Base-by-base conservation (phyloP, 1,284 basidiomycete genomes). In the Tylopilus sp. region DNA sequence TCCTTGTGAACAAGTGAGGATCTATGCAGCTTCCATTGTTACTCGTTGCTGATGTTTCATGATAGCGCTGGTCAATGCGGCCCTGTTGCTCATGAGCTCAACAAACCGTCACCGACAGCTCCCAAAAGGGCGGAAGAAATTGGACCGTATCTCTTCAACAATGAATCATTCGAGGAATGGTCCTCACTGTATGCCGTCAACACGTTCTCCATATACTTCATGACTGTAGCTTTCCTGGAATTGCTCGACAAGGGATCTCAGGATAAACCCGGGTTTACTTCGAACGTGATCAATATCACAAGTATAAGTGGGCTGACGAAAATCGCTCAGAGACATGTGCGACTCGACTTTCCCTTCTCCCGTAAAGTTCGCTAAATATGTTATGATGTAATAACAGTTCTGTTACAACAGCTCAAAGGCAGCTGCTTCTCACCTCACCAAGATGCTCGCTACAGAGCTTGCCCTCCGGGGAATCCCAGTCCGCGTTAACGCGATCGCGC, bases 351-450 rank as follows among this genome's bases (percentile, higher is more conserved):
- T 25, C 4, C 28, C 43, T 15, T 17, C 26, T 33, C n/a, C 39
- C 19, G 17, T 6, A 7, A 8, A 9, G n/a, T 4, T 31, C 32
- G n/a, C 40, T 15, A n/a, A 28, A 22, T 28, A 20, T 37, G 39
- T 44, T 28, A 4, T 31, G 51, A 52, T 25, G 25, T 20, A 11
- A 35, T 44, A 33, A 8, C 52, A 91, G 88, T 91, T 91, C 62
- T 81, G 79, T 31, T 90, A 92, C 68, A 90, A 90, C 68, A 85
- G 84, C 57, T 74, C 85, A 13, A 92, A 92, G 68, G 88, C 85
- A 0, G 90, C 88, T 1, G 81, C 81, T 5, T 79, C 83, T 10
- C 88, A 90, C 60, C 73, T 92, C 13, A 87, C 86, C 7, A 84
- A 78, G 67, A 80, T 91, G 80, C 68, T 92, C 47, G 74, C 88